Evolutionary conservation across 352 stramenopile genomes (phyloP).

Genomic region (Globisporangium polare): DNA sequence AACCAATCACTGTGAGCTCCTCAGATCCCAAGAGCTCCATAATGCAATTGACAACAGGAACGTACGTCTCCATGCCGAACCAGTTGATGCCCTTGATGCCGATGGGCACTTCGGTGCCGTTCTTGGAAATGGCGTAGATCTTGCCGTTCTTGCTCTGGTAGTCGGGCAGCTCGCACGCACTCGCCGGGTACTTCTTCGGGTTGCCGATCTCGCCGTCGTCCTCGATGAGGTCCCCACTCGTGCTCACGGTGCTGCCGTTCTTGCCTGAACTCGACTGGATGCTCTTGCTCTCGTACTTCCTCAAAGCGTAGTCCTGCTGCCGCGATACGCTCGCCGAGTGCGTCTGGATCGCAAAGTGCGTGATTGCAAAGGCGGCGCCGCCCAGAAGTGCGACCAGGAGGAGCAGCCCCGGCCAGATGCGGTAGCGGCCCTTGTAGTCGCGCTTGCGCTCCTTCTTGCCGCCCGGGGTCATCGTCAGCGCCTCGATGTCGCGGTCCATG

Average conservation of each 20-base stretch:
- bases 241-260: conserved; percentile 16
- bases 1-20: neutral
- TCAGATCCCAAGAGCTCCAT: neutral
- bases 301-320: conserved; percentile 22
- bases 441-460: conserved; percentile 14
- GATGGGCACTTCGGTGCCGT: conserved; percentile 50
- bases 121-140: conserved; percentile 48
- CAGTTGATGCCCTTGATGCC: conserved; percentile 79
- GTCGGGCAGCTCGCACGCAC: conserved; percentile 56
- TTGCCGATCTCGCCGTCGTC: conserved; percentile 70
- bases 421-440: conserved; percentile 55
- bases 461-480: conserved; percentile 10
- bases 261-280: conserved; percentile 8
- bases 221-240: conserved; percentile 37
- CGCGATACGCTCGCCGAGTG: conserved; percentile 15
- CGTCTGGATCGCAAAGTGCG: conserved; percentile 22
- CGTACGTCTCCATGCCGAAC: conserved; percentile 73
- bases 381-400: conserved; percentile 32
- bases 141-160: conserved; percentile 69
- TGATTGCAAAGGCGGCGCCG: conserved; percentile 27
- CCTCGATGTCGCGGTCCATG: conserved; percentile 48
- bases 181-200: conserved; percentile 64
- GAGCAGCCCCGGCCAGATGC: conserved; percentile 47
- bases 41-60: neutral
- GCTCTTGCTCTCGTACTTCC: conserved; percentile 18